phyloP scores from a whole-genome alignment of 768 basidiomycete species.

The Holtermanniella nyarrowii region DNA sequence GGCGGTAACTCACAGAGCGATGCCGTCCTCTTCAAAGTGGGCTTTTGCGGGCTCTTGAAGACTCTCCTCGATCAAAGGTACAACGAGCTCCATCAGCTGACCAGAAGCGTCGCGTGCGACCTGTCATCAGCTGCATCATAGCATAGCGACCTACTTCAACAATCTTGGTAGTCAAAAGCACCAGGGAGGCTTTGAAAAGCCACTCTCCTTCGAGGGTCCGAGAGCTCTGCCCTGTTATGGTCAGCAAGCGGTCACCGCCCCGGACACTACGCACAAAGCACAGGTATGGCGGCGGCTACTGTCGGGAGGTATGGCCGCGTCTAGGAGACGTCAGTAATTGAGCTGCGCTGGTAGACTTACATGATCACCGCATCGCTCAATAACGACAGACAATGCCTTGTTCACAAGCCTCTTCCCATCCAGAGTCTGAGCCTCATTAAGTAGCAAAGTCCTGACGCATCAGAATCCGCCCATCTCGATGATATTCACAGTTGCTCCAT shows the following conservation, averaged over 20 bases:
- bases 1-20: conserved; percentile 21
- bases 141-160: conserved; percentile 15
- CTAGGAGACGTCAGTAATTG: conserved; percentile 3
- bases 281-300: conserved; percentile 33
- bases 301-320: conserved; percentile 30
- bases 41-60: conserved; percentile 35
- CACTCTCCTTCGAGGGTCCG: conserved; percentile 37
- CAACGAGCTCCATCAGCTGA: conserved; percentile 31
- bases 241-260: not conserved
- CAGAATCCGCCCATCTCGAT: not conserved
- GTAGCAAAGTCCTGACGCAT: conserved; percentile 22
- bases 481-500: conserved; percentile 27
- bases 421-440: conserved; percentile 32
- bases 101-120: conserved; percentile 31
- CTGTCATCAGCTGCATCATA: conserved; percentile 6
- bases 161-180: conserved; percentile 33
- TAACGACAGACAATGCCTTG: conserved; percentile 33
- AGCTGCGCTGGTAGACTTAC: conserved; percentile 6
- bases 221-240: conserved; percentile 26
- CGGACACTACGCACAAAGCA: conserved; percentile 20
- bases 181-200: conserved; percentile 40
- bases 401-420: conserved; percentile 34
- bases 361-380: conserved; percentile 31
- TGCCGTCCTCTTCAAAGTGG: conserved; percentile 38
- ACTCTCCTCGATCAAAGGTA: conserved; percentile 40